Conservation (phyloP, 2,329 filamentous ascomycete species). For the Teratosphaeria epicoccoides region DNA sequence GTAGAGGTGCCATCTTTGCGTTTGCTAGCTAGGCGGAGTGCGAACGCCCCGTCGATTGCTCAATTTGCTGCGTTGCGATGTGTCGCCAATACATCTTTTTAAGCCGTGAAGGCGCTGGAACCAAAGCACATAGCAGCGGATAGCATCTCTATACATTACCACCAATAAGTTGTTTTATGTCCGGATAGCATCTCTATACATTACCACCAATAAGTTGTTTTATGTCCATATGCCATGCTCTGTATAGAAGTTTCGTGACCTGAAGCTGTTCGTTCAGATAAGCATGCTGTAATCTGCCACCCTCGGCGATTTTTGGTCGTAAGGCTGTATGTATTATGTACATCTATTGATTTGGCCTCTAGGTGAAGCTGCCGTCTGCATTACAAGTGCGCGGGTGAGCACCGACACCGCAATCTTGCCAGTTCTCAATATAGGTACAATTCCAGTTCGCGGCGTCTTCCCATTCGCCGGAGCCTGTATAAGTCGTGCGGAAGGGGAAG, state of each 20-base stretch:
- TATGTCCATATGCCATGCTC: background rate
- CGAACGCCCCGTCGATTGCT: too few relatives aligned
- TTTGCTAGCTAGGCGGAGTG: too few relatives aligned
- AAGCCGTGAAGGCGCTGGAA: too few relatives aligned
- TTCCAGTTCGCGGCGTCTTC: slow-evolving; percentile 27
- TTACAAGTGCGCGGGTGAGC: slow-evolving; percentile 5
- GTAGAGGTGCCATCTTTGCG: too few relatives aligned
- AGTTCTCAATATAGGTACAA: slow-evolving; percentile 24
- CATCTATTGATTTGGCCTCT: background rate
- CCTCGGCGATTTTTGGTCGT: background rate
- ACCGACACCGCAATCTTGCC: slow-evolving; percentile 16
- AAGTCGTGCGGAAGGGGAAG: slow-evolving; percentile 26
- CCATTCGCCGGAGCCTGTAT: slow-evolving; percentile 26
- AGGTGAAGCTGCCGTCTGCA: slow-evolving; percentile 11
- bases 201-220: background rate
- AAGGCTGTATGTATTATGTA: background rate
- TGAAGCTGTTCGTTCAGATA: background rate
- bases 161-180: background rate
- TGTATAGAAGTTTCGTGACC: background rate
- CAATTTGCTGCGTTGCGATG: too few relatives aligned
- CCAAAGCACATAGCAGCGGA: too few relatives aligned
- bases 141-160: background rate
- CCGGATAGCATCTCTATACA: background rate
- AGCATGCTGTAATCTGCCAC: background rate
- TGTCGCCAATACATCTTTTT: too few relatives aligned